Conservation (phyloP, 352 stramenopile species). For the Pythium grandisporangium region DNA sequence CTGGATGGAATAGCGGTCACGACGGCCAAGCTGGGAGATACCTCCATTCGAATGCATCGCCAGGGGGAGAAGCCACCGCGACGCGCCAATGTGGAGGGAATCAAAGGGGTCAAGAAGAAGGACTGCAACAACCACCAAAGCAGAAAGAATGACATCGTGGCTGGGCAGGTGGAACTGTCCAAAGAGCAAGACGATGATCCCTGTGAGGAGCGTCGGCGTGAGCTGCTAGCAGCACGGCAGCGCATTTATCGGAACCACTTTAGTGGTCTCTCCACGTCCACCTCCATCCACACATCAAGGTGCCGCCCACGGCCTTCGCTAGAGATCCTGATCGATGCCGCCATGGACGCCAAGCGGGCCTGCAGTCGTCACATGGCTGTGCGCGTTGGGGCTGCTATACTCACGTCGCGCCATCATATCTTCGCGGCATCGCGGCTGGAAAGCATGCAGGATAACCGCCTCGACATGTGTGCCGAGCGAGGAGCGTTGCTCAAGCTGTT, state of each 20-base stretch:
- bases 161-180: no score
- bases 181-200: no score
- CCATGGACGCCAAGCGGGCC: constrained; percentile 16
- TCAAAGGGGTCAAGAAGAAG: background rate
- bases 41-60: no score
- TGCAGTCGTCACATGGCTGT: constrained; percentile 18
- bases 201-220: constrained; percentile 3
- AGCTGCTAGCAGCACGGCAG: constrained; percentile 23
- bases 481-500: constrained; percentile 41
- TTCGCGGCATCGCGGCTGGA: constrained; percentile 28
- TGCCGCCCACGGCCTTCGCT: constrained; percentile 33
- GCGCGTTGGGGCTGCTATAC: constrained; percentile 35
- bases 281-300: no score
- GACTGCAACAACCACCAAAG: background rate
- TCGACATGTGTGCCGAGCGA: constrained; percentile 46
- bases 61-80: no score
- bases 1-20: background rate
- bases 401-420: constrained; percentile 36
- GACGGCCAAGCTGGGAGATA: background rate
- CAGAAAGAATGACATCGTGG: background rate
- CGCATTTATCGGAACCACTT: constrained; percentile 47
- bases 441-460: constrained; percentile 20
- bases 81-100: no score
- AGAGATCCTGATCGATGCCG: constrained; percentile 43
- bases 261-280: constrained; percentile 17